phyloP scores from a whole-genome alignment of 2,329 filamentous ascomycete genomes.

The Colletotrichum lentis region DNA sequence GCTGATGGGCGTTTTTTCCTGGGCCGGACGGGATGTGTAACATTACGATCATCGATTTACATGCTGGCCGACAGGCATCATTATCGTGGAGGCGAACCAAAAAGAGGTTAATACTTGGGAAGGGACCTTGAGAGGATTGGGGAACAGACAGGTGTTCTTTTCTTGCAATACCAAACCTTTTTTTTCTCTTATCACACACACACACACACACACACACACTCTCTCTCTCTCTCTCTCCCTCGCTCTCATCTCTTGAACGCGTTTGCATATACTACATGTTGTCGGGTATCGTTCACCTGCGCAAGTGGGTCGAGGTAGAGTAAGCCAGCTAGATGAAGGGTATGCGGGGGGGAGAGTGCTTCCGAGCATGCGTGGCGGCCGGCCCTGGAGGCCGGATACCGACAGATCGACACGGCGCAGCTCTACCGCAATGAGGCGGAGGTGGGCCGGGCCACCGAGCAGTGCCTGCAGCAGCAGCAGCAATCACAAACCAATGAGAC shows the following conservation, averaged over 20 bases:
- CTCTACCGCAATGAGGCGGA: conserved; percentile 72
- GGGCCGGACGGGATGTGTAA: conserved; percentile 24
- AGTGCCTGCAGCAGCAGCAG: conserved; percentile 49
- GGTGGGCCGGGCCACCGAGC: conserved; percentile 69
- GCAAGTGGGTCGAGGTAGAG: conserved; percentile 4
- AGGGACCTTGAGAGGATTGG: not conserved
- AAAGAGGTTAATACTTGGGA: conserved; percentile 27
- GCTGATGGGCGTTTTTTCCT: conserved; percentile 19
- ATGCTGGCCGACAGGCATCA: conserved; percentile 6
- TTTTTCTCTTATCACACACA: not conserved
- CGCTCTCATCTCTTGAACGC: not conserved
- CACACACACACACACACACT: too few relatives aligned
- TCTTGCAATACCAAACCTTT: conserved; percentile 5
- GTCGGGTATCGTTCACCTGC: not conserved
- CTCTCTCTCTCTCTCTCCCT: not conserved
- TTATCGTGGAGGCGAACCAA: conserved; percentile 10
- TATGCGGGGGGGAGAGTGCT: conserved; percentile 57
- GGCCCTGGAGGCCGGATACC: conserved; percentile 66
- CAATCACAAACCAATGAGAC: conserved; percentile 46
- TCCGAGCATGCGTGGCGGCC: conserved; percentile 66
- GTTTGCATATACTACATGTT: not conserved
- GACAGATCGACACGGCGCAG: conserved; percentile 71
- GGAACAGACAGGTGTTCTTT: not conserved
- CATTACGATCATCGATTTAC: conserved; percentile 20
- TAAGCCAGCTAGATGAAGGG: not conserved